A percentile compares a stretch with the other conserved stretches of the same genome.
These are phyloP conservation scores for Teratosphaeria gauchensis DNA, from an alignment of 2,329 filamentous ascomycete genomes.

Conservation along the genomic window DNA sequence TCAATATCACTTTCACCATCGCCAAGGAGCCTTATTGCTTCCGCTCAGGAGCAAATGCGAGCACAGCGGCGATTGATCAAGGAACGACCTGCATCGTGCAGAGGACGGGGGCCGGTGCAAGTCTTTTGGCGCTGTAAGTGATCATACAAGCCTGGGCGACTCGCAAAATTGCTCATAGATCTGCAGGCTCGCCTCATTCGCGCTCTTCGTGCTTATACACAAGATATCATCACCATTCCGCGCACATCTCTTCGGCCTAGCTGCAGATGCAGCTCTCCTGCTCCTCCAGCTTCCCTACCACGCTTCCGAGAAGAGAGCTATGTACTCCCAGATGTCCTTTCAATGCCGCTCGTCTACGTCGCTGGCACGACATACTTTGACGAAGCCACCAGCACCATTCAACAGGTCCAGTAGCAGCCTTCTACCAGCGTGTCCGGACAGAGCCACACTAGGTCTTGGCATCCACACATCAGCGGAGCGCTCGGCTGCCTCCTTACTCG, in stretches of 20 bases:
- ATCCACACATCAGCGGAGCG: constrained; percentile 13
- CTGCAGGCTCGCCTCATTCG: constrained; percentile 10
- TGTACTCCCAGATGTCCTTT: constrained; percentile 22
- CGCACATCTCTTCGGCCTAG: constrained; percentile 18
- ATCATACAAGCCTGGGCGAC: background rate
- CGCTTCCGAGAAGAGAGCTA: constrained; percentile 4
- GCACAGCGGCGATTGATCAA: constrained; percentile 5
- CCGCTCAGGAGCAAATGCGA: background rate
- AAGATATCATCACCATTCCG: constrained; percentile 15
- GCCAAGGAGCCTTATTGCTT: constrained; percentile 14
- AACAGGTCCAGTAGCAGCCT: constrained; percentile 6
- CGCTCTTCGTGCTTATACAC: constrained; percentile 17
- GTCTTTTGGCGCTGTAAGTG: constrained; percentile 18
- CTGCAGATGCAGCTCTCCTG: constrained; percentile 9
- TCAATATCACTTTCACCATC: constrained; percentile 17
- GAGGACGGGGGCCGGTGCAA: constrained; percentile 13
- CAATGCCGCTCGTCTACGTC: constrained; percentile 22
- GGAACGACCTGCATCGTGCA: constrained; percentile 19
- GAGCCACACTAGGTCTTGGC: constrained; percentile 11
- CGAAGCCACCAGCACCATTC: background rate
- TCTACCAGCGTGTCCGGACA: constrained; percentile 8
- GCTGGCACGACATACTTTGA: constrained; percentile 11
- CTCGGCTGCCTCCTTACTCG: constrained; percentile 11
- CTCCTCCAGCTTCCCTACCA: constrained; percentile 15
- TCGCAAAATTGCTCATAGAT: background rate